Conservation (phyloP, 176 grass and related monocot species). For the Musa beccarii region DNA sequence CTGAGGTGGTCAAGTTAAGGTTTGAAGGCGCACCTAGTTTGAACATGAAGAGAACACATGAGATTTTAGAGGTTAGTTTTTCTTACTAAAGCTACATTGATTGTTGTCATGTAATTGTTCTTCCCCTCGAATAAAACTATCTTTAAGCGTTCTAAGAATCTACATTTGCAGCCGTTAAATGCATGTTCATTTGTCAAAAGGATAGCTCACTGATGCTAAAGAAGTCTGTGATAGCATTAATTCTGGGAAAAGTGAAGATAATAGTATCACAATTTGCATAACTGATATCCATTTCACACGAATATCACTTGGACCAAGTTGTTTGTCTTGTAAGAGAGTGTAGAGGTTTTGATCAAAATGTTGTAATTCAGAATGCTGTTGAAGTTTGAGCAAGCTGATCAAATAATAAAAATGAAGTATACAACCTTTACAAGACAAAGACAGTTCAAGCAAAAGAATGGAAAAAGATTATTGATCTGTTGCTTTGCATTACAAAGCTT, state of each 20-base stretch:
- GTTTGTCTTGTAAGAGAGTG: background rate
- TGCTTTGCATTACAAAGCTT: no score
- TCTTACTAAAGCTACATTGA: background rate
- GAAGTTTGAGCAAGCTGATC: no score
- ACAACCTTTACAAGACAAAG: no score
- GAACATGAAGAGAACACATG: conserved; percentile 83
- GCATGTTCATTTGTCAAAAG: background rate
- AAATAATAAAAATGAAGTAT: no score
- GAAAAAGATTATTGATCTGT: no score
- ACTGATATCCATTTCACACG: background rate
- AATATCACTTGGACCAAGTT: background rate
- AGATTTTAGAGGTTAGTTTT: conserved; percentile 68
- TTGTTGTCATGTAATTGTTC: background rate
- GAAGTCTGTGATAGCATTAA: background rate
- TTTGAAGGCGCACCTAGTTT: conserved; percentile 81
- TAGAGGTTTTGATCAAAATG: background rate
- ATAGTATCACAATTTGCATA: background rate
- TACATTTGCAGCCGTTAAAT: background rate
- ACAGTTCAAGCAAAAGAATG: no score
- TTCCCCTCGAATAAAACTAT: background rate
- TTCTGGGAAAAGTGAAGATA: background rate
- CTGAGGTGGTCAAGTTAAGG: conserved; percentile 81
- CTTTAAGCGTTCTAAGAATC: background rate
- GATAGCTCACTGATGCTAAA: background rate
- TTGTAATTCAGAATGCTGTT: background rate